phyloP scores from a whole-genome alignment of 306 rosid genomes.

The Quercus alba region DNA sequence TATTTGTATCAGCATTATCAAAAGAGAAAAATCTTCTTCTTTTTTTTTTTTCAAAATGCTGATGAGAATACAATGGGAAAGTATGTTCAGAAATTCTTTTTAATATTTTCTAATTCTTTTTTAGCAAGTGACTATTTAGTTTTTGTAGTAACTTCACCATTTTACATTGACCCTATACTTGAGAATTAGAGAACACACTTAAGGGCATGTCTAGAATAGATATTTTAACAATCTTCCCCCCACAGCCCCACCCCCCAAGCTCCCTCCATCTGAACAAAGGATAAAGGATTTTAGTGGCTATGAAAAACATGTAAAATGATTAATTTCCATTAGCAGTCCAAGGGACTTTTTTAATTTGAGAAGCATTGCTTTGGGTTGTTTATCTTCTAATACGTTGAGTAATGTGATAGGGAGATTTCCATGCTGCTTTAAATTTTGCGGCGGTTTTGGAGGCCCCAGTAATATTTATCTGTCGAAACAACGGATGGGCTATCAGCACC shows the following conservation, averaged over 20 bases:
- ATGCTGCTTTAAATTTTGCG: constrained; percentile 87
- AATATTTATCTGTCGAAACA: constrained; percentile 88
- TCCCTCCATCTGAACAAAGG: too few relatives aligned
- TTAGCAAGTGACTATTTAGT: too few relatives aligned
- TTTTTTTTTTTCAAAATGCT: neutral
- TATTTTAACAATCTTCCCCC: too few relatives aligned
- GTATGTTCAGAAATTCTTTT: neutral
- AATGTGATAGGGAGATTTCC: constrained; percentile 87
- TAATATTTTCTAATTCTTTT: neutral
- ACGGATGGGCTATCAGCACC: constrained; percentile 99
- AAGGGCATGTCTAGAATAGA: too few relatives aligned
- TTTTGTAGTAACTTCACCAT: neutral
- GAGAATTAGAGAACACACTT: neutral
- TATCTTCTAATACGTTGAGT: constrained; percentile 13
- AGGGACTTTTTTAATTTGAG: neutral
- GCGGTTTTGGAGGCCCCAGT: constrained; percentile 92
- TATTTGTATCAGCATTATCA: constrained; percentile 1
- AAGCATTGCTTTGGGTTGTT: neutral
- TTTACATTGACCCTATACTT: neutral
- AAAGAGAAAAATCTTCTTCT: neutral
- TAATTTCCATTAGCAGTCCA: constrained; percentile 1
- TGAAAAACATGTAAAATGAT: neutral
- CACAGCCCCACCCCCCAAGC: too few relatives aligned
- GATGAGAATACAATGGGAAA: neutral
- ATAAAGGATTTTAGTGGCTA: neutral